A percentile compares a stretch with the other conserved stretches of the same genome.
Evolutionary conservation across 805 yeast species (phyloP).

Genomic region (Pichia pseudocactophila): DNA sequence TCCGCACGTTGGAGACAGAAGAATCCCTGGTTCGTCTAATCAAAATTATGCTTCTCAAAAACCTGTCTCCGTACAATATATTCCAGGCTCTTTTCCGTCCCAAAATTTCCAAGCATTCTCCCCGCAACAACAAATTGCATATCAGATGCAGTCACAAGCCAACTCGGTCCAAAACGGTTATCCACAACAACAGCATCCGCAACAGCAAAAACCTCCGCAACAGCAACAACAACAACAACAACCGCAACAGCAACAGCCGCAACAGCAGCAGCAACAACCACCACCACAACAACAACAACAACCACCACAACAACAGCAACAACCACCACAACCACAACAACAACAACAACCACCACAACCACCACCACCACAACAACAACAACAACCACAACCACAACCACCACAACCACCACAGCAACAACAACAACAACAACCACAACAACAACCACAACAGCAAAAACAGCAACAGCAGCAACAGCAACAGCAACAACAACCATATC

Average conservation of each 20-base stretch:
- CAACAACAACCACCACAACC: conserved; percentile 8
- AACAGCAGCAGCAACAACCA: conserved; percentile 5
- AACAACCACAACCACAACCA: conserved; percentile 14
- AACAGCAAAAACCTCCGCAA: not conserved
- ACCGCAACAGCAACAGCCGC: conserved; percentile 10
- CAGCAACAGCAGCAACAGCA: conserved; percentile 20
- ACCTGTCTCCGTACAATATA: too few species aligned
- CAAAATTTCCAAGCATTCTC: too few species aligned
- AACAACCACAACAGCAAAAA: conserved; percentile 12
- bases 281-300: conserved; percentile 8
- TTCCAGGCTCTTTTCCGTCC: too few species aligned
- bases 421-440: conserved; percentile 1
- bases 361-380: conserved; percentile 11
- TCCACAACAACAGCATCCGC: not conserved
- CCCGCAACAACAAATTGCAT: too few species aligned
- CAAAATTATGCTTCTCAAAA: too few species aligned
- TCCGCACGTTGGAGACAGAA: too few species aligned
- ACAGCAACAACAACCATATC: conserved; percentile 6
- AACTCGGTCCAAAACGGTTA: too few species aligned
- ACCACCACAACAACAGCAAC: conserved; percentile 14
- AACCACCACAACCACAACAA: conserved; percentile 19
- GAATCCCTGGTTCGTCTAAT: too few species aligned
- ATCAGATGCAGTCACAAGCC: too few species aligned
- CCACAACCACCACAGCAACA: conserved; percentile 6
- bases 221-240: conserved; percentile 12